Base-by-base conservation (phyloP, 257 asterid genomes). In the Verbena officinalis region DNA sequence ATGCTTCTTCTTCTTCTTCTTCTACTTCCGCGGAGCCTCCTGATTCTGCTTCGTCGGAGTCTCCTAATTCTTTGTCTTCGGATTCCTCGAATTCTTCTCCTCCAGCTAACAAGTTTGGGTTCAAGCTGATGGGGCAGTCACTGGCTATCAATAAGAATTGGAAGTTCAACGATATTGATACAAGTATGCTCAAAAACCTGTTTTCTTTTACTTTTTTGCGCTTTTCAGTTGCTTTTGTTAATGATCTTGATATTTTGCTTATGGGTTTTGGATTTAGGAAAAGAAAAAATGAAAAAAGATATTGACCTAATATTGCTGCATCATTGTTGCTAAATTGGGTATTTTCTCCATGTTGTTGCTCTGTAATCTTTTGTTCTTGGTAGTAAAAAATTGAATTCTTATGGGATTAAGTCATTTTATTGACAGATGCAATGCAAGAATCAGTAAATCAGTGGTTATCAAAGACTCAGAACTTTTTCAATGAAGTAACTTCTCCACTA, bases 401-500 rank as follows among this genome's bases (percentile, higher is more conserved):
- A 2, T 27, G n/a, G n/a, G n/a, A n/a, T 9, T 12, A 50, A 30
- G 57, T 46, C 69, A 11, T 60, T 78, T 59, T 63, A 30, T 72
- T 55, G 58, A 50, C 83, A 94, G 99, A 67, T 79, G 82, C 82
- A 53, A 39, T 93, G 77, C 96, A 93, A 81, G 89, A 86, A 61
- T 84, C 97, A 12, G 76, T 94, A 4, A 87, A 69, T 77, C 84
- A 82, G 23, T 86, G 88, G 97, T 70, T 94, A 54, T 81, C 88
- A 6, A 90, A 80, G 89, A 94, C 97, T 43, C 99, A 84, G 48
- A 84, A 55, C 80, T 94, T 90, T 78, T 69, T 85, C 57, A 82
- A 51, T 64, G 91, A 86, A 67, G 90, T 88, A 59, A 64, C 95
- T 55, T 84, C 95, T 68, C 97, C 99, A 58, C 77, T 88, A 10